These are phyloP conservation scores for Ascosphaera apis DNA, from an alignment of 2,329 filamentous ascomycete species.

Conservation along the genomic window DNA sequence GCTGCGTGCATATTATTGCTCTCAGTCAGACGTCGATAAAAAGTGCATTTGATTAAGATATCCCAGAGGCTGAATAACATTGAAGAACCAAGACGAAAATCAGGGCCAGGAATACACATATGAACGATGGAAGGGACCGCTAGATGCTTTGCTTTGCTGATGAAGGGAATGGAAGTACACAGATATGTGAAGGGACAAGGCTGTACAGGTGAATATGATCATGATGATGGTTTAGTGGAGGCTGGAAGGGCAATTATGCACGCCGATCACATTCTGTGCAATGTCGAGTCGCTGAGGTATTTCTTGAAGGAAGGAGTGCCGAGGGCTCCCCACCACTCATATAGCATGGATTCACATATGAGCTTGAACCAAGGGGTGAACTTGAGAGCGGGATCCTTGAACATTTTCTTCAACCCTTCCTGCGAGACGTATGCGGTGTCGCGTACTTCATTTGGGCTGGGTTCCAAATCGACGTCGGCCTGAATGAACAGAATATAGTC, in stretches of 20 bases:
- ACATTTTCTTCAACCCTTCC: constrained; percentile 64
- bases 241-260: no score
- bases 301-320: constrained; percentile 53
- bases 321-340: constrained; percentile 87
- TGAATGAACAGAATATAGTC: constrained; percentile 99
- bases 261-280: constrained; percentile 53
- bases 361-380: constrained; percentile 99
- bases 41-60: no score
- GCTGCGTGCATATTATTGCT: constrained; percentile 23
- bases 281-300: constrained; percentile 66
- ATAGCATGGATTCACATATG: constrained; percentile 93
- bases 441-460: constrained; percentile 73
- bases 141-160: no score
- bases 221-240: no score
- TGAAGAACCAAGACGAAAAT: no score
- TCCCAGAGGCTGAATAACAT: no score
- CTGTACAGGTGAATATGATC: no score
- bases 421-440: constrained; percentile 66
- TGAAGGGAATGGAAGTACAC: no score
- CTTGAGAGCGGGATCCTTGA: constrained; percentile 53
- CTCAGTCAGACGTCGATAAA: no score
- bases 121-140: no score
- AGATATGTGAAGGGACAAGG: no score
- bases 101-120: no score
- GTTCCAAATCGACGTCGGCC: constrained; percentile 63